Evolutionary conservation across 192 early-diverging fungal species (phyloP), one percentile per base, ranked within the genome.

Genomic region (Obelidium mucronatum): DNA sequence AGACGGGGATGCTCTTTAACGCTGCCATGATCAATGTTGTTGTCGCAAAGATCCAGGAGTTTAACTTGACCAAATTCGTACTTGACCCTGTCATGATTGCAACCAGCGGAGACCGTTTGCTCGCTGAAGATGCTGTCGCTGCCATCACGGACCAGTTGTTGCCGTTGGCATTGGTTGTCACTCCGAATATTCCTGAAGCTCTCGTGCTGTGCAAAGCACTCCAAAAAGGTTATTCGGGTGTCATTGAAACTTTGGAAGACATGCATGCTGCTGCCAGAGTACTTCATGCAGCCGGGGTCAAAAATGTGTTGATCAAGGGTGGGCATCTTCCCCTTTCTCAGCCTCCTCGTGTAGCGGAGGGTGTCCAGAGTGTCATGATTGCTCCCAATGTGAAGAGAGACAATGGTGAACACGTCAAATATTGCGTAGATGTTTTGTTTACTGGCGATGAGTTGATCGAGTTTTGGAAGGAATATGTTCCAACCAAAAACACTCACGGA

Each of bases 11-110:
- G 79, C 84, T 96, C 6, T 88, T 86, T 24, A 82, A 86, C 48
- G 81, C 86, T 6, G 80, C 85, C 34, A 89, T 92, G 59, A 92
- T 96, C 42, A 76, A 87, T 1, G 81, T 83, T 0, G 86, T 96
- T 15, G 84, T 83, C 40, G 70, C 5, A 62, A 76, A 40, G 67
- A 58, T 72, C 26, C 30, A 33, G 22, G 42, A 40, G 35, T 59
- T 60, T 24, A 58, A 37, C 24, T 37, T 83, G 48, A 61, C 17
- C 30, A 75, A 79, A 26, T 54, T 94, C 52, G 92, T 95, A 0
- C 83, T 96, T 0, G 94, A 96, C 68, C 94, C 94, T 1, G 94
- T 96, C 26, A 96, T 96, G 94, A 86, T 96, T 22, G 85, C 93
- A 0, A 93, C 94, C 0, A 88, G 86, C 1, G 93, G 93, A 28